Percentiles rank a stretch among this genome's conserved stretches.
Evolutionary conservation across 2,329 filamentous ascomycete genomes (phyloP).

Genomic region (Trichoderma oligosporum): DNA sequence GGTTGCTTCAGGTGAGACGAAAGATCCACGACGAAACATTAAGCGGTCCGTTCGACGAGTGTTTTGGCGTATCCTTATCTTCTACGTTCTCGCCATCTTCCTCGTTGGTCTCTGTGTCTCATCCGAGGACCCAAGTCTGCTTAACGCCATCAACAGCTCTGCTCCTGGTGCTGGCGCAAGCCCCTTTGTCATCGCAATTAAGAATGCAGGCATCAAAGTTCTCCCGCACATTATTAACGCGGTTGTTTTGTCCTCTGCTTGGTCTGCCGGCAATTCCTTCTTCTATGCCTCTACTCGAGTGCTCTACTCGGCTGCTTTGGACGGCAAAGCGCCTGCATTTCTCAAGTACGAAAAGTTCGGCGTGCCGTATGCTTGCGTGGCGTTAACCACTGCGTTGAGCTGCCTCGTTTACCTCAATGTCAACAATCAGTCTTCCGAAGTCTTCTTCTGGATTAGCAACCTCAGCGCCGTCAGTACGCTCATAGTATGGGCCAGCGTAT

Average conservation of each 20-base stretch:
- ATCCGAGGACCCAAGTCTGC: conserved; percentile 35
- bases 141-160: conserved; percentile 47
- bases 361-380: conserved; percentile 32
- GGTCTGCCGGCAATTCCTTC: conserved; percentile 57
- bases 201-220: conserved; percentile 42
- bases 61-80: conserved; percentile 36
- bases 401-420: conserved; percentile 62
- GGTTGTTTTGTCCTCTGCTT: conserved; percentile 55
- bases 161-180: conserved; percentile 43
- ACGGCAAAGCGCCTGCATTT: conserved; percentile 41
- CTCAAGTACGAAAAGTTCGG: conserved; percentile 30
- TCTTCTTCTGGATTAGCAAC: conserved; percentile 60
- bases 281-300: conserved; percentile 49
- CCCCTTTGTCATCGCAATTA: conserved; percentile 57
- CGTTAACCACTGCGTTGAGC: conserved; percentile 49
- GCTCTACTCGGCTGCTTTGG: conserved; percentile 46
- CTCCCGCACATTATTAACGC: conserved; percentile 53
- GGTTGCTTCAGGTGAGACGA: conserved; percentile 37
- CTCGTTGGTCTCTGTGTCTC: conserved; percentile 38
- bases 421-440: conserved; percentile 53
- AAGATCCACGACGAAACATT: conserved; percentile 35
- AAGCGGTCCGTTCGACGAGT: conserved; percentile 34
- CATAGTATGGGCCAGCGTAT: conserved; percentile 65
- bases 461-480: conserved; percentile 65
- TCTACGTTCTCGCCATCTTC: conserved; percentile 38